Evolutionary conservation across 2,329 filamentous ascomycete species (phyloP).

Genomic region (Alternaria infectoria): DNA sequence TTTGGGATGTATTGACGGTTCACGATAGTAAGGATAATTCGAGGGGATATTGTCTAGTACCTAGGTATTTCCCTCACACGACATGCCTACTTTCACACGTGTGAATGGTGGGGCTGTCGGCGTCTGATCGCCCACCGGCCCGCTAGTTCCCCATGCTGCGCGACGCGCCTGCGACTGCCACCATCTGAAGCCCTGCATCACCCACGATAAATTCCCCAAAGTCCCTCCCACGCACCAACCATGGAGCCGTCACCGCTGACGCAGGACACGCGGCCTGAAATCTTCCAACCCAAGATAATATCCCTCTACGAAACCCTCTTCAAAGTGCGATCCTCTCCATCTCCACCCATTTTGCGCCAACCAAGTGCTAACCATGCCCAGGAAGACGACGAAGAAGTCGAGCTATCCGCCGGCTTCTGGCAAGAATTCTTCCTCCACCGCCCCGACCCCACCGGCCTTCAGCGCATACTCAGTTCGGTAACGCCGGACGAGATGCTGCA

Average conservation of each 20-base stretch:
- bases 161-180: constrained; percentile 2
- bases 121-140: constrained; percentile 12
- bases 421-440: constrained; percentile 90
- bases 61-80: too few relatives aligned
- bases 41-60: background rate
- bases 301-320: constrained; percentile 87
- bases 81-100: background rate
- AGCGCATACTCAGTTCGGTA: constrained; percentile 71
- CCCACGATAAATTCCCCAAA: background rate
- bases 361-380: constrained; percentile 46
- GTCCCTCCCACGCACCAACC: background rate
- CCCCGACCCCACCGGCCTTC: constrained; percentile 74
- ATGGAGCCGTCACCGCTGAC: constrained; percentile 95
- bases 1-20: background rate
- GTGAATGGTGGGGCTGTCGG: constrained; percentile 18
- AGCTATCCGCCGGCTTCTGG: constrained; percentile 92
- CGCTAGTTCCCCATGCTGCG: constrained; percentile 6
- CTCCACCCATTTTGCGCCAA: background rate
- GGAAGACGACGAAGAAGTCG: constrained; percentile 63
- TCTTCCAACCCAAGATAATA: constrained; percentile 93
- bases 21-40: background rate
- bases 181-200: background rate
- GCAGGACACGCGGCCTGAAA: constrained; percentile 86
- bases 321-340: constrained; percentile 50
- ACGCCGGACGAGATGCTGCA: constrained; percentile 77